Evolutionary conservation across 306 rosid genomes (phyloP), one percentile per base, ranked within the genome.

Genomic region (Prunus fruticosa): DNA sequence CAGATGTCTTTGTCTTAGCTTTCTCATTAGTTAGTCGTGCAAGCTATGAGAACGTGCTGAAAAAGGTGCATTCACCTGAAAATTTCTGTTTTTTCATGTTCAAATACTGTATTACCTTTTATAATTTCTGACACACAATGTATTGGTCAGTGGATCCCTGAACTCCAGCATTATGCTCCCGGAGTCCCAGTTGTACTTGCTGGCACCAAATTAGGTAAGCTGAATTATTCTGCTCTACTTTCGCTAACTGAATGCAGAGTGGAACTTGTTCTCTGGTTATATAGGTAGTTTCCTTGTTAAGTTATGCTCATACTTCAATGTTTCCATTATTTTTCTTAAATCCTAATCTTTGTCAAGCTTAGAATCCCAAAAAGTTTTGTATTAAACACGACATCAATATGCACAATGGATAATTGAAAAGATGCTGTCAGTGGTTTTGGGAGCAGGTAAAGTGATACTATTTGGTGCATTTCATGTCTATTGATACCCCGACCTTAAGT

Each of bases 151-250:
- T 93, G 97, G 97, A 87, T 93, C 83, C 97, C 96, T 43, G 97
- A 93, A 78, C 91, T 93, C 67, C 96, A 93, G 88, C 97, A 93
- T 80, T 89, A 81, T 69, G 93, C 97, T 58, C 97, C 96, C 41
- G 91, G 94, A 18, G 68, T 89, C 38, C 96, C 98, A 1, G 84
- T 93, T 62, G 90, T 93, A 54, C 88, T 93, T 71, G 94, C 87
- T 56, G 96, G 97, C 63, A 93, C 97, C 76, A 93, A 93, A 87
- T 73, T 90, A 78, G 97, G 97, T 89, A 74, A 76, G 91, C 74
- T 41, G 11, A 70, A 74, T 67, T 46, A 58, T 52, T 66, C 54
- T 4, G 38, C 54, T 11, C 60, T 45, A 41, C 52, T 43, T 65
- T 30, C 18, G 28, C 60, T 50, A 23, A 38, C 14, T 10, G 11